phyloP scores from a whole-genome alignment of 1,139 yeast genomes.

The Spencermartinsiella ligniputridi region DNA sequence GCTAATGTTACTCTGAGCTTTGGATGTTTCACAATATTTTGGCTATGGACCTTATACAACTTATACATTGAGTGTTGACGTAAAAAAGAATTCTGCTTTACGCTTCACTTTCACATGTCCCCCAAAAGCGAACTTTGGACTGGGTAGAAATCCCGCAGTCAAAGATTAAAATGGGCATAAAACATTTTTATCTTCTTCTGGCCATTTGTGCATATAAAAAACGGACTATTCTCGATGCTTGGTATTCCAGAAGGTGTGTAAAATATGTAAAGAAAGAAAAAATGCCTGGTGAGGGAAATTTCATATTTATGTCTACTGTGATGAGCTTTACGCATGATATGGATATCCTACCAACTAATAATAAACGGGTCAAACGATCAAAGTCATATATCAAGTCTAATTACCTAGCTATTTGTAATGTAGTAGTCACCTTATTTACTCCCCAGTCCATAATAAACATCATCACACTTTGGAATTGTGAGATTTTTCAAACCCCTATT shows the following conservation, averaged over 20 bases:
- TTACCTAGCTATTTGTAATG: neutral
- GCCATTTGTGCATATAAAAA: constrained; percentile 32
- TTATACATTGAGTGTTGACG: neutral
- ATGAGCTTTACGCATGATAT: neutral
- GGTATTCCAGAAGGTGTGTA: constrained; percentile 30
- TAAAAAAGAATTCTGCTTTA: too few species aligned
- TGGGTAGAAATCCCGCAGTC: constrained; percentile 12
- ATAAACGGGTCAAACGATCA: too few species aligned
- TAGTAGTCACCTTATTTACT: neutral
- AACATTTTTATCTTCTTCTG: constrained; percentile 29
- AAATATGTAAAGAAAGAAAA: constrained; percentile 13
- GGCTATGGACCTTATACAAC: constrained; percentile 62
- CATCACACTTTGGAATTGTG: constrained; percentile 24
- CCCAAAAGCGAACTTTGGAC: constrained; percentile 29
- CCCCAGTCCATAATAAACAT: neutral
- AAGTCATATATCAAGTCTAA: neutral
- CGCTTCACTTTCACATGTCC: too few species aligned
- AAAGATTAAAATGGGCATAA: constrained; percentile 24
- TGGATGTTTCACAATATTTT: constrained; percentile 68
- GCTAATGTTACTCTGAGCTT: constrained; percentile 70
- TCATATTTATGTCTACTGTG: constrained; percentile 7
- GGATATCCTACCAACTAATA: neutral
- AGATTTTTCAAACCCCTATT: constrained; percentile 44
- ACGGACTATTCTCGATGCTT: constrained; percentile 25
- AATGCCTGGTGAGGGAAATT: constrained; percentile 4